Conservation (phyloP, 1,284 basidiomycete genomes). For the Moesziomyces globuligerus region DNA sequence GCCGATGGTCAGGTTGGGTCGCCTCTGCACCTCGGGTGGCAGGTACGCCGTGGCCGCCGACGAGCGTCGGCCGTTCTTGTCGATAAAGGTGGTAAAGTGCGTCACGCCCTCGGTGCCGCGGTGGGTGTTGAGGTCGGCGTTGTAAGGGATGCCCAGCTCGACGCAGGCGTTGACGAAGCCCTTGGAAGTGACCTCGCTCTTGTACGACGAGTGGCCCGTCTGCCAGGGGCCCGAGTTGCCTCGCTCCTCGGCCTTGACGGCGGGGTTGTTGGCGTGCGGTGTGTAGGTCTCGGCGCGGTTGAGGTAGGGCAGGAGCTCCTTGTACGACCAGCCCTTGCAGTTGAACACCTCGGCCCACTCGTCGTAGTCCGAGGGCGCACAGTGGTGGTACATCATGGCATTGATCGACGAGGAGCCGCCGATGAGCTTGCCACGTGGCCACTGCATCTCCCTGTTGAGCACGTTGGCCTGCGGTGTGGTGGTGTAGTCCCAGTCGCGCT, state of each 20-base stretch:
- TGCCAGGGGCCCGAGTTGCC: conserved; percentile 52
- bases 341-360: conserved; percentile 47
- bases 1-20: conserved; percentile 54
- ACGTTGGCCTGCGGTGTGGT: conserved; percentile 44
- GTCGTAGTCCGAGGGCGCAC: conserved; percentile 48
- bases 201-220: conserved; percentile 50
- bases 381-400: conserved; percentile 62
- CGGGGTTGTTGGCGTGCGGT: conserved; percentile 41
- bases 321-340: conserved; percentile 57
- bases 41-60: conserved; percentile 58
- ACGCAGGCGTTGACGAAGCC: conserved; percentile 50
- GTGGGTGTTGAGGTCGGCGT: conserved; percentile 50
- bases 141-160: conserved; percentile 51
- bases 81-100: conserved; percentile 57
- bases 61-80: conserved; percentile 45
- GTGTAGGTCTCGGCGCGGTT: conserved; percentile 43
- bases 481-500: conserved; percentile 57
- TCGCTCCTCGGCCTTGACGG: conserved; percentile 45
- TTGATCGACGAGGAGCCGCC: conserved; percentile 70
- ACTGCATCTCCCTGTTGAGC: conserved; percentile 40
- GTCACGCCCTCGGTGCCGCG: conserved; percentile 46
- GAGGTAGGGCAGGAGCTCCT: conserved; percentile 43
- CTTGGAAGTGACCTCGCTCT: conserved; percentile 44
- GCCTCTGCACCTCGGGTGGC: conserved; percentile 38
- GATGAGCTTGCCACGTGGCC: conserved; percentile 52